Evolutionary conservation across 331 rosid species (phyloP).

Genomic region (Pyrus hybrid): DNA sequence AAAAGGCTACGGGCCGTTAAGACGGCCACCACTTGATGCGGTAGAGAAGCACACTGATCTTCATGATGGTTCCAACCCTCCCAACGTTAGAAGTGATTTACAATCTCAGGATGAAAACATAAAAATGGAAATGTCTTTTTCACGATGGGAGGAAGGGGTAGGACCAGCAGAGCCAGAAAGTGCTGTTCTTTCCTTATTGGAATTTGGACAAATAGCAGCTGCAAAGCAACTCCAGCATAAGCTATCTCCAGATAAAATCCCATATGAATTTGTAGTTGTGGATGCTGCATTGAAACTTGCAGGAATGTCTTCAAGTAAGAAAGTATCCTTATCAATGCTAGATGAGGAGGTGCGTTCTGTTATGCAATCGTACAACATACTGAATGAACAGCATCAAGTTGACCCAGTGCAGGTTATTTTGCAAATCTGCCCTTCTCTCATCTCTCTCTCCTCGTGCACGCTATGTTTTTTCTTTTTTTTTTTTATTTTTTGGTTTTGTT

Average conservation of each 20-base stretch:
- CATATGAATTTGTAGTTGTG: slow-evolving; percentile 73
- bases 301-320: slow-evolving; percentile 48
- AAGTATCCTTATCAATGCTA: slow-evolving; percentile 47
- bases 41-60: slow-evolving; percentile 47
- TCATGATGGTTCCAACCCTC: slow-evolving; percentile 57
- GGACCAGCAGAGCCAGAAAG: slow-evolving; percentile 85
- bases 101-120: slow-evolving; percentile 61
- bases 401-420: slow-evolving; percentile 66
- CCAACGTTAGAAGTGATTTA: slow-evolving; percentile 43
- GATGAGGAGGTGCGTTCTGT: slow-evolving; percentile 72
- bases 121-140: slow-evolving; percentile 67
- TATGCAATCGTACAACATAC: slow-evolving; percentile 38
- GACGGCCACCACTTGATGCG: slow-evolving; percentile 56
- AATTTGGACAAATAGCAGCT: slow-evolving; percentile 88
- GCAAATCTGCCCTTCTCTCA: background rate
- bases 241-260: slow-evolving; percentile 75
- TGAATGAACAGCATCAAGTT: slow-evolving; percentile 34
- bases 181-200: slow-evolving; percentile 92
- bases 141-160: slow-evolving; percentile 94
- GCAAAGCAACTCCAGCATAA: slow-evolving; percentile 90
- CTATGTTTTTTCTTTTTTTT: background rate
- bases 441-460: background rate
- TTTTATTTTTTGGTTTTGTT: background rate
- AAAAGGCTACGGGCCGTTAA: slow-evolving; percentile 56
- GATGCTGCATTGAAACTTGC: slow-evolving; percentile 89